Conservation (phyloP, 768 basidiomycete genomes). For the Kockovaella imperatae region DNA sequence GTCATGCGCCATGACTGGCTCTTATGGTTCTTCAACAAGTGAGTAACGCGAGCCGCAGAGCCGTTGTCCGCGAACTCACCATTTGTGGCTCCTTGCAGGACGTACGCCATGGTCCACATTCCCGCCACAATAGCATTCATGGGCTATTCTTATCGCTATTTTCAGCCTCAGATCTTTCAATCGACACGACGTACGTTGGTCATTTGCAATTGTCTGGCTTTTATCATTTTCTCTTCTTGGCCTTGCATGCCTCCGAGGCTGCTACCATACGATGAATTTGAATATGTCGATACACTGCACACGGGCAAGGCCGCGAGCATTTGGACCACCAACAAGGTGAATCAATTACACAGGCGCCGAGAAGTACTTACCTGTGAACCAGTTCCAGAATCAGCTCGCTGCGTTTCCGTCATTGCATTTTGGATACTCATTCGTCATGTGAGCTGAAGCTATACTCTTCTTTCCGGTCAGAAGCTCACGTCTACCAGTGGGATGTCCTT, state of each 20-base stretch:
- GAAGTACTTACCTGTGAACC: not conserved
- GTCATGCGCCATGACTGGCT: constrained; percentile 20
- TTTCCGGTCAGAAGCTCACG: not conserved
- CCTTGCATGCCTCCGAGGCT: constrained; percentile 38
- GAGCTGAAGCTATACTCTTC: not conserved
- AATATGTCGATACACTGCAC: constrained; percentile 34
- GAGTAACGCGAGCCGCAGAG: not conserved
- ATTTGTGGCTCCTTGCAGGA: constrained; percentile 7
- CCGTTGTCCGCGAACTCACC: not conserved
- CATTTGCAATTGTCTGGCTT: constrained; percentile 31
- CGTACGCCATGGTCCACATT: constrained; percentile 39
- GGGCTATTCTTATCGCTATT: constrained; percentile 26
- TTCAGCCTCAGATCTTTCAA: constrained; percentile 27
- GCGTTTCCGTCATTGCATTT: constrained; percentile 35
- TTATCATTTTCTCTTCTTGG: constrained; percentile 35
- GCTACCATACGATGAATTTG: constrained; percentile 25
- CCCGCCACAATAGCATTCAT: constrained; percentile 38
- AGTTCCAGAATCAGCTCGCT: constrained; percentile 39
- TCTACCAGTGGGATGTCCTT: constrained; percentile 25
- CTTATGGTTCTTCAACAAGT: constrained; percentile 33
- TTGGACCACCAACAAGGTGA: constrained; percentile 36
- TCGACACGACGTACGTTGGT: constrained; percentile 30
- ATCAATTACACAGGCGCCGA: not conserved
- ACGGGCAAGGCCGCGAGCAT: constrained; percentile 32
- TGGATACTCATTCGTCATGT: constrained; percentile 24